Conservation (phyloP, 768 basidiomycete species). For the Suillus subluteus region DNA sequence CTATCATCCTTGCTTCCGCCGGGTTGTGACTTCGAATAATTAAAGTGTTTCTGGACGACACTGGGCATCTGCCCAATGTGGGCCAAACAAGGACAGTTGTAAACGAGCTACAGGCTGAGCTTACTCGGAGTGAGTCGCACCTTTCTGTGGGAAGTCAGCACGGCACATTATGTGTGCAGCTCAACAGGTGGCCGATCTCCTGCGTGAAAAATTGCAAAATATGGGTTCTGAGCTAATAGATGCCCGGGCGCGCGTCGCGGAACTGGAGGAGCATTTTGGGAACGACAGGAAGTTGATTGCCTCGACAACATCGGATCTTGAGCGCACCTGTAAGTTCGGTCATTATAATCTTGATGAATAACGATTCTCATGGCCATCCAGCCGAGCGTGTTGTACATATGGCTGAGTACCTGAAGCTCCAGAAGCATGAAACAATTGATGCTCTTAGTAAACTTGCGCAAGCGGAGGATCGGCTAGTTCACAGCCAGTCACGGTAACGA, state of each 20-base stretch:
- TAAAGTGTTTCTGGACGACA: conserved; percentile 31
- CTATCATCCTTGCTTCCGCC: not conserved
- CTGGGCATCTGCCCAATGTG: conserved; percentile 29
- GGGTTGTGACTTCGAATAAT: conserved; percentile 24
- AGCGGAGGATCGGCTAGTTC: conserved; percentile 30
- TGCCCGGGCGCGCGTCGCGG: conserved; percentile 40
- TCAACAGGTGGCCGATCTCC: conserved; percentile 52
- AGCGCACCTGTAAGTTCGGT: conserved; percentile 27
- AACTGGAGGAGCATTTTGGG: conserved; percentile 36
- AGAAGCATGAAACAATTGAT: conserved; percentile 32
- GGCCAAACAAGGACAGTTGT: conserved; percentile 32
- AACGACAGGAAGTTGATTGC: conserved; percentile 28
- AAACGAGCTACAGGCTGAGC: conserved; percentile 39
- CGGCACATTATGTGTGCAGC: conserved; percentile 33
- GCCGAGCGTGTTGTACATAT: conserved; percentile 25
- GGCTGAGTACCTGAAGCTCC: conserved; percentile 28
- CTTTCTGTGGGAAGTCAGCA: conserved; percentile 2
- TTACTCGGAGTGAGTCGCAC: conserved; percentile 34
- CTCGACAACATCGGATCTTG: conserved; percentile 24
- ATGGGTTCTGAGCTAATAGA: conserved; percentile 48
- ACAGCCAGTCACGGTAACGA: conserved; percentile 27
- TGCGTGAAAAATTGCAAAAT: conserved; percentile 48
- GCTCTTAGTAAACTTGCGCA: conserved; percentile 24
- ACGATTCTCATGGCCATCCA: conserved; percentile 25
- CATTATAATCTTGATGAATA: conserved; percentile 5